Percentiles rank a stretch among this genome's conserved stretches.
These are phyloP conservation scores for Iris pallida DNA, from an alignment of 116 monocot species.

Conservation along the genomic window DNA sequence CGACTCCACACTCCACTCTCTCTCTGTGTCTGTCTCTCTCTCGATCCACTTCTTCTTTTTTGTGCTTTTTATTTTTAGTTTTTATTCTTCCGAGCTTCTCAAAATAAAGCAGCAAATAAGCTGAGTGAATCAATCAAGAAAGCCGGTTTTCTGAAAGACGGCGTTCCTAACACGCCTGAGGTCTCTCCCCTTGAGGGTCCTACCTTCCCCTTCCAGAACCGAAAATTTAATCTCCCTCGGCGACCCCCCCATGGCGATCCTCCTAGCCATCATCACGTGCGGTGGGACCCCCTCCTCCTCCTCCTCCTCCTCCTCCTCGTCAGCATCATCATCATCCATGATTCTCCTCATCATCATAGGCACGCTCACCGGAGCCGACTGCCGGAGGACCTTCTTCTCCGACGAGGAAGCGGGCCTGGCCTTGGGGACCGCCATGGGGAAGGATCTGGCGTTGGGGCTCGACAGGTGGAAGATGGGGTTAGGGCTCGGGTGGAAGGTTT, in stretches of 20 bases:
- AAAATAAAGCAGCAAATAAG: no score
- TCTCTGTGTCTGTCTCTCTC: no score
- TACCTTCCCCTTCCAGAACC: conserved; percentile 6
- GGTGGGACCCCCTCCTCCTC: not conserved
- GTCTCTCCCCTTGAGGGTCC: not conserved
- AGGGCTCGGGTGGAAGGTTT: not conserved
- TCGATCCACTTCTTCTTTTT: no score
- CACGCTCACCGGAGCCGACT: conserved; percentile 10
- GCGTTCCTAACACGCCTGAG: not conserved
- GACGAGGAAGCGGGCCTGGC: conserved; percentile 1
- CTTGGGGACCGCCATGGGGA: not conserved
- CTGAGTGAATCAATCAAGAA: no score
- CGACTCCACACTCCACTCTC: no score
- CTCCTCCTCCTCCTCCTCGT: not conserved
- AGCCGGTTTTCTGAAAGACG: no score
- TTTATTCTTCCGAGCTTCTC: no score
- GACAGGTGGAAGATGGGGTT: not conserved
- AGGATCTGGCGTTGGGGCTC: conserved; percentile 1
- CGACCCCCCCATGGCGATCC: not conserved
- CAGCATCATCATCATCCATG: no score
- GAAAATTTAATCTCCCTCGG: conserved; percentile 11
- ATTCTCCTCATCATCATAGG: not conserved
- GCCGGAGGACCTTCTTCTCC: not conserved
- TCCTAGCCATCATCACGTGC: conserved; percentile 6
- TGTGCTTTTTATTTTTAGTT: no score